Conservation (phyloP, 2,329 filamentous ascomycete genomes). For the Pseudogymnoascus sp. region DNA sequence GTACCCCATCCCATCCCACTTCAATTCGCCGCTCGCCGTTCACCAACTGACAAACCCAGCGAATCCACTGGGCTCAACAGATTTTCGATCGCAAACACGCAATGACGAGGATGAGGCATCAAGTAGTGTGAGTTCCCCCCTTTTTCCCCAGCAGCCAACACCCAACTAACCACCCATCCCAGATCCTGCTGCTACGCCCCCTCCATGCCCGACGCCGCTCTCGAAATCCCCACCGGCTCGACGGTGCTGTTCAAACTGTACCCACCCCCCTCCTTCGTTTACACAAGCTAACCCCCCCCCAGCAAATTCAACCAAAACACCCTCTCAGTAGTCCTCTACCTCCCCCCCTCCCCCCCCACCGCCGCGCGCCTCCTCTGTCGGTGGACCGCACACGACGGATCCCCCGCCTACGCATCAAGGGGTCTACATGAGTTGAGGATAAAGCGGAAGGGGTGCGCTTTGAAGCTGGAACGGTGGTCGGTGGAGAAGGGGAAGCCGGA, state of each 20-base stretch:
- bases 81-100: conserved; percentile 49
- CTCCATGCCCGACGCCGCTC: conserved; percentile 34
- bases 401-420: conserved; percentile 36
- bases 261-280: background rate
- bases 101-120: conserved; percentile 40
- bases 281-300: too few relatives aligned
- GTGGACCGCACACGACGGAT: conserved; percentile 22
- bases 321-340: conserved; percentile 44
- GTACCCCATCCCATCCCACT: too few relatives aligned
- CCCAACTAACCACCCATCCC: background rate
- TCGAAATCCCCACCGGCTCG: conserved; percentile 38
- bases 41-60: conserved; percentile 31
- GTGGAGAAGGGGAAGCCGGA: conserved; percentile 34
- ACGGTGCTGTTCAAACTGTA: conserved; percentile 48
- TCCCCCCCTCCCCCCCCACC: conserved; percentile 33
- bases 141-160: background rate
- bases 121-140: conserved; percentile 26
- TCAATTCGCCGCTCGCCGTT: too few relatives aligned
- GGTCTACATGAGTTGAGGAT: conserved; percentile 49
- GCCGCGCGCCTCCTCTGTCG: conserved; percentile 25
- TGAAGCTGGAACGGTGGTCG: conserved; percentile 47
- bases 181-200: conserved; percentile 42
- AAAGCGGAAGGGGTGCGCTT: conserved; percentile 37
- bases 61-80: conserved; percentile 50
- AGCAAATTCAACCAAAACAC: conserved; percentile 48